Conservation (phyloP, 108 stramenopile species). For the Cyclotella sp. region DNA sequence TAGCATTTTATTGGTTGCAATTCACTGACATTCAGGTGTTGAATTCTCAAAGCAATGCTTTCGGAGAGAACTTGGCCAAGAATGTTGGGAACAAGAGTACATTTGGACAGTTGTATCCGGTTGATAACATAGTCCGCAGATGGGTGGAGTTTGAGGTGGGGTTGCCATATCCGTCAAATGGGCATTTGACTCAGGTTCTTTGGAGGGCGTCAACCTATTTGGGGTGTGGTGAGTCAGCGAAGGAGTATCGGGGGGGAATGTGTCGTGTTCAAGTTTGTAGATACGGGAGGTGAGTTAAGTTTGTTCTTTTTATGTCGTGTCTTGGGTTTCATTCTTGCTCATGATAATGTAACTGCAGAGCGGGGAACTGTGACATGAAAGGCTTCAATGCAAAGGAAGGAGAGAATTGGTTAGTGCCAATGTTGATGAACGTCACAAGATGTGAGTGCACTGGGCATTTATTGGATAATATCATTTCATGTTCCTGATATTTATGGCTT, state of each 20-base stretch:
- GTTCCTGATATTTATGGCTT: not conserved
- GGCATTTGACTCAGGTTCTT: conserved; percentile 40
- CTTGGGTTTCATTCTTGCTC: not conserved
- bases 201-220: conserved; percentile 33
- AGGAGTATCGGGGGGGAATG: conserved; percentile 25
- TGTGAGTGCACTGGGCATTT: not conserved
- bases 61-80: conserved; percentile 44
- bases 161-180: conserved; percentile 34
- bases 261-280: conserved; percentile 39
- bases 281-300: conserved; percentile 27
- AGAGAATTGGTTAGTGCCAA: conserved; percentile 41
- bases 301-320: not conserved
- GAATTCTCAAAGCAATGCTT: not conserved
- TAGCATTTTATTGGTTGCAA: too few relatives aligned
- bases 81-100: conserved; percentile 22
- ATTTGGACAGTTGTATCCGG: conserved; percentile 38
- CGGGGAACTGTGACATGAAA: conserved; percentile 39
- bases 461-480: not conserved
- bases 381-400: conserved; percentile 33
- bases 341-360: conserved; percentile 8
- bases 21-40: too few relatives aligned
- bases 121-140: conserved; percentile 37
- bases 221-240: conserved; percentile 13
- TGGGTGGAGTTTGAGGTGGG: conserved; percentile 48
- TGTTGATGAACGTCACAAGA: conserved; percentile 34